These are phyloP conservation scores for Scheffersomyces coipomensis DNA, from an alignment of 805 yeast genomes.

Conservation along the genomic window DNA sequence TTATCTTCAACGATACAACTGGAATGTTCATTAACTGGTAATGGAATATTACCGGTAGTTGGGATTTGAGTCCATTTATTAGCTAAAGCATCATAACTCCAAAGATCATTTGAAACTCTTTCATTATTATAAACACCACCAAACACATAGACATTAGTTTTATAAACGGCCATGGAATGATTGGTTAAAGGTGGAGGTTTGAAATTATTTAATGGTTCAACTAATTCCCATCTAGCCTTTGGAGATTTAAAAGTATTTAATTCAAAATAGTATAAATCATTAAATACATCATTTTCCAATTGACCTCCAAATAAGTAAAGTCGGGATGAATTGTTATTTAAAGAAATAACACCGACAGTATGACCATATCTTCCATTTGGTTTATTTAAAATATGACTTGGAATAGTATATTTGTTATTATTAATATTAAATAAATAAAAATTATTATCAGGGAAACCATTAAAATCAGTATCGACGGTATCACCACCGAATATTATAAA, in stretches of 20 bases:
- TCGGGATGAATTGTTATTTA: conserved; percentile 42
- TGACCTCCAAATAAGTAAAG: conserved; percentile 95
- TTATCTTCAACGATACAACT: conserved; percentile 75
- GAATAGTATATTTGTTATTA: conserved; percentile 43
- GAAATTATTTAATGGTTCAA: conserved; percentile 49
- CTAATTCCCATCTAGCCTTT: conserved; percentile 78
- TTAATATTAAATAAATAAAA: conserved; percentile 75
- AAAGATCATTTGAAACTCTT: conserved; percentile 69
- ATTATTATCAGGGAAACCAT: conserved; percentile 83
- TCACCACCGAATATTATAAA: conserved; percentile 96
- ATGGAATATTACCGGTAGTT: conserved; percentile 73
- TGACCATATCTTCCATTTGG: conserved; percentile 97
- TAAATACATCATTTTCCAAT: conserved; percentile 76
- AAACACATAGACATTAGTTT: conserved; percentile 77
- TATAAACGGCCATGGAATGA: conserved; percentile 82
- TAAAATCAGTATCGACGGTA: conserved; percentile 74
- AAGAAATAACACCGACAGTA: conserved; percentile 72
- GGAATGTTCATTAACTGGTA: conserved; percentile 90
- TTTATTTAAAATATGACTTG: conserved; percentile 47
- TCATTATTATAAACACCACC: conserved; percentile 83
- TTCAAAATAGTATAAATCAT: conserved; percentile 85
- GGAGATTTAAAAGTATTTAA: conserved; percentile 82
- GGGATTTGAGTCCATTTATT: conserved; percentile 70
- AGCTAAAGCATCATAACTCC: conserved; percentile 70
- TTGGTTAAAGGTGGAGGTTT: conserved; percentile 84